Evolutionary conservation across 352 stramenopile species (phyloP).

Genomic region (Pythium folliculosum): DNA sequence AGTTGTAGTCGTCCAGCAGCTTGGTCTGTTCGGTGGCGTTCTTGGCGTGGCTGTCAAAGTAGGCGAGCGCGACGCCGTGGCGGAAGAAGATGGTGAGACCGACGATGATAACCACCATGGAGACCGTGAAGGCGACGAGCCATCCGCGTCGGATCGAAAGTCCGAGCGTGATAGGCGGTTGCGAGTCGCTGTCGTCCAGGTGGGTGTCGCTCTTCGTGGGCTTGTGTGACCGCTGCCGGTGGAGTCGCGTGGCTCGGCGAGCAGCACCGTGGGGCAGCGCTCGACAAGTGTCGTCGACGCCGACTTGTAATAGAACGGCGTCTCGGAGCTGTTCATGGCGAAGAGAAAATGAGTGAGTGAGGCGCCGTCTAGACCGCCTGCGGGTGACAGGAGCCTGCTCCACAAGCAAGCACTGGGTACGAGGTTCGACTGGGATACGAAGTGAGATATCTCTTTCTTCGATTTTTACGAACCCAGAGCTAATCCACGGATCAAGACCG

Average conservation of each 20-base stretch:
- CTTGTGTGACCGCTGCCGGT: neutral
- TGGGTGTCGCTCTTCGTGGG: neutral
- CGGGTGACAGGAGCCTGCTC: too few relatives aligned
- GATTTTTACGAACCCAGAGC: too few relatives aligned
- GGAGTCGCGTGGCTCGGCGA: conserved; percentile 3
- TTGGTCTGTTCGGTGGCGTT: conserved; percentile 7
- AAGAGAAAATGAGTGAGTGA: neutral
- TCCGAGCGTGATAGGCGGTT: conserved; percentile 3
- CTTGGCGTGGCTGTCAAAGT: conserved; percentile 8
- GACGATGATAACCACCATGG: conserved; percentile 9
- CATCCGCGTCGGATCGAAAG: conserved; percentile 2
- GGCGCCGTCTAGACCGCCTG: too few relatives aligned
- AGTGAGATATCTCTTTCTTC: too few relatives aligned
- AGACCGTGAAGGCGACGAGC: neutral
- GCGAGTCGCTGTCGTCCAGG: neutral
- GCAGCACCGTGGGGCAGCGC: neutral
- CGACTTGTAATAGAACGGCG: neutral
- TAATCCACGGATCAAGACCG: too few relatives aligned
- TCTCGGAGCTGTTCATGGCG: conserved; percentile 1
- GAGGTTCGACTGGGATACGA: too few relatives aligned
- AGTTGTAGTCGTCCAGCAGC: conserved; percentile 26
- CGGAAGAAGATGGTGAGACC: conserved; percentile 1
- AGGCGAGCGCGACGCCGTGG: conserved; percentile 18
- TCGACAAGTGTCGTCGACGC: neutral
- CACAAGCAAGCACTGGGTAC: too few relatives aligned